Evolutionary conservation across 1,139 yeast species (phyloP), one percentile per base, ranked within the genome.

Genomic region (Arxiozyma bovina): DNA sequence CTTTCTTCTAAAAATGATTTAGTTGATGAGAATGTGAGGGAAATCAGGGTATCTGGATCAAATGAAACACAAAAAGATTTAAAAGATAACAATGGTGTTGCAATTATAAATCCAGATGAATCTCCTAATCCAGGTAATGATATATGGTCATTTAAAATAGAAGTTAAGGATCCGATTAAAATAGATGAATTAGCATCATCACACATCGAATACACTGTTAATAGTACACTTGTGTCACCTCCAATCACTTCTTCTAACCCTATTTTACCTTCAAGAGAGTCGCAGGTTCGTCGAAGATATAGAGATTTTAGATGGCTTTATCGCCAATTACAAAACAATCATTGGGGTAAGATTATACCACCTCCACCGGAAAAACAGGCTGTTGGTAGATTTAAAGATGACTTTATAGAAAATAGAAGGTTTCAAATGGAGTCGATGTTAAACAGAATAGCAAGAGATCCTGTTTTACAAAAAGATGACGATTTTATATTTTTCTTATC

Each of bases 331-430:
- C 89, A 87, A 65, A 80, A 81, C 60, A 88, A 85, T 63, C 90
- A 93, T 66, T 96, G 96, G 38, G 99, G 99, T 0, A 76, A 80
- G 55, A 85, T 94, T 45, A 84, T 94, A 30, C 99, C 99, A 0
- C 96, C 99, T 0, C 98, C 99, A 12, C 99, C 99, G 1, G 88
- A 89, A 43, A 94, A 94, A 66, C 98, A 93, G 70, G 87, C 89
- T 0, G 85, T 91, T 56, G 97, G 96, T 3, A 76, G 96, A 60
- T 86, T 85, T 71, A 88, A 89, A 64, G 91, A 87, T 61, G 90
- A 84, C 63, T 90, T 93, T 65, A 83, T 93, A 53, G 98, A 91
- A 67, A 82, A 82, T 60, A 80, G 99, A 70, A 76, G 98, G 57
- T 74, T 83, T 45, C 89, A 94, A n/a, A 75, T 93, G 68, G 97